Conservation (phyloP, 208 protist genomes). For the Trypanosoma melophagium region DNA sequence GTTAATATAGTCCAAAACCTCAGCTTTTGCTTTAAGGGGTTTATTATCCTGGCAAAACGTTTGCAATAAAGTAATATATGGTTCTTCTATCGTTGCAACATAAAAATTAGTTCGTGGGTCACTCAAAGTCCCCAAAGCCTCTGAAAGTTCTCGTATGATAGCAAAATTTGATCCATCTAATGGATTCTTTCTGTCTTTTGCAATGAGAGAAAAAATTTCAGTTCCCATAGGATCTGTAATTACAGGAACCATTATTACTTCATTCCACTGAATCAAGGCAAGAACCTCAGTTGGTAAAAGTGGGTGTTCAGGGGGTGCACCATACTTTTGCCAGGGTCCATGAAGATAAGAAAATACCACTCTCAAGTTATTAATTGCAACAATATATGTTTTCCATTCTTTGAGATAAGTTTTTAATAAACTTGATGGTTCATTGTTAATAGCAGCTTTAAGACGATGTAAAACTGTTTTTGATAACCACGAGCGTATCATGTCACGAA, state of each 20-base stretch:
- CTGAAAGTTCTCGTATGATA: conserved; percentile 60
- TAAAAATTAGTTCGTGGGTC: conserved; percentile 57
- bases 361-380: conserved; percentile 63
- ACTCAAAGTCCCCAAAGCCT: conserved; percentile 57
- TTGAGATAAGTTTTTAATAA: conserved; percentile 56
- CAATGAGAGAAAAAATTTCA: conserved; percentile 46
- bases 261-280: conserved; percentile 57
- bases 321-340: conserved; percentile 79
- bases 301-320: conserved; percentile 62
- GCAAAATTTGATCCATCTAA: conserved; percentile 44
- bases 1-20: conserved; percentile 47
- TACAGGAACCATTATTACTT: conserved; percentile 38
- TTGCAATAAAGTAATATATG: conserved; percentile 47
- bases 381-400: conserved; percentile 66
- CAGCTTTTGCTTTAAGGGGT: conserved; percentile 32
- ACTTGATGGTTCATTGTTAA: conserved; percentile 20
- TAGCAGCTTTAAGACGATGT: conserved; percentile 28
- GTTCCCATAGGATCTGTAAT: conserved; percentile 36
- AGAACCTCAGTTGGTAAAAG: conserved; percentile 75
- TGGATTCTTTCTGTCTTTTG: conserved; percentile 32
- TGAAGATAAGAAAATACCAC: conserved; percentile 80
- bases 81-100: conserved; percentile 56
- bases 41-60: conserved; percentile 42
- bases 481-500: conserved; percentile 72
- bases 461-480: conserved; percentile 30